A percentile compares a stretch with the other conserved stretches of the same genome.
These are phyloP conservation scores for Sporisorium iseilematis-ciliati DNA, from an alignment of 1,284 basidiomycete genomes.

Conservation along the genomic window DNA sequence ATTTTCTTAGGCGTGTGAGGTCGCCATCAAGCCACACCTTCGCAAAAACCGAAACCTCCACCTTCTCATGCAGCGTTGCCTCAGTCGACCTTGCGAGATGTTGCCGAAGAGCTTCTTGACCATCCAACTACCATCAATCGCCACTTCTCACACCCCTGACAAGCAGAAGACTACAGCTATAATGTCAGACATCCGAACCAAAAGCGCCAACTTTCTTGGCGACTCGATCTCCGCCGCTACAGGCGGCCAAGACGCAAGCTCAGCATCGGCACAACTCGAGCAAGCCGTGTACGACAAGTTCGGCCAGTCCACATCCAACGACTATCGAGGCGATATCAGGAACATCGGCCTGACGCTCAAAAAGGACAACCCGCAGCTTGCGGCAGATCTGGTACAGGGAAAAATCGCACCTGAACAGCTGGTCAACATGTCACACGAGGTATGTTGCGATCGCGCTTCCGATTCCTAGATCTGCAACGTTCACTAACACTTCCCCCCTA, in stretches of 20 bases:
- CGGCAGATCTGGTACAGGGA: slow-evolving; percentile 19
- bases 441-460: slow-evolving; percentile 5
- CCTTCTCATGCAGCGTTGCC: slow-evolving; percentile 24
- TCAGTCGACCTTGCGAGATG: slow-evolving; percentile 24
- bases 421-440: slow-evolving; percentile 37
- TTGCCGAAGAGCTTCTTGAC: too few relatives aligned
- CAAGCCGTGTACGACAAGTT: slow-evolving; percentile 34
- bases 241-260: slow-evolving; percentile 19
- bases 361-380: slow-evolving; percentile 47
- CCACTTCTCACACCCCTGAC: neutral
- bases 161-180: neutral
- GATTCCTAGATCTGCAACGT: neutral
- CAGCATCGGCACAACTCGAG: slow-evolving; percentile 34
- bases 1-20: neutral
- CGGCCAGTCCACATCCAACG: slow-evolving; percentile 40
- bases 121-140: neutral
- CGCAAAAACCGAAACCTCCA: slow-evolving; percentile 9
- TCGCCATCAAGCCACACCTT: neutral
- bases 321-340: slow-evolving; percentile 40
- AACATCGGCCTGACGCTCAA: slow-evolving; percentile 46
- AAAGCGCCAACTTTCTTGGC: slow-evolving; percentile 35
- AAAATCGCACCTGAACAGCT: slow-evolving; percentile 18
- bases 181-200: slow-evolving; percentile 45
- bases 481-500: neutral
- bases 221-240: slow-evolving; percentile 37